These are phyloP conservation scores for Alternaria novae-zelandiae DNA, from an alignment of 2,329 filamentous ascomycete species.

Conservation along the genomic window DNA sequence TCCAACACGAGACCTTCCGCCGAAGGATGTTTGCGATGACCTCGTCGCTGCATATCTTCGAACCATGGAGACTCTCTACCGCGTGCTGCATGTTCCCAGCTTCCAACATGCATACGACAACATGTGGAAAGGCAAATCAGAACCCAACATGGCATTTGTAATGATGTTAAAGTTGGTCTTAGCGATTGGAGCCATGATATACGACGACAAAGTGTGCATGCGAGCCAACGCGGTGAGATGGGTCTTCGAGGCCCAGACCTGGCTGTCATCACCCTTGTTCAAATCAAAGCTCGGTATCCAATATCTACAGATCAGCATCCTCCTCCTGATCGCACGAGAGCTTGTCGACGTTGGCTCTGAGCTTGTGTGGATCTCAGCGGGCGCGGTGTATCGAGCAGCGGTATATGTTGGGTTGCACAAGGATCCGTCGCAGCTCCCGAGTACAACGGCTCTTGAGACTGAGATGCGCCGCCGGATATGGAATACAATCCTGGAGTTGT, in stretches of 20 bases:
- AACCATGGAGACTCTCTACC: slow-evolving; percentile 56
- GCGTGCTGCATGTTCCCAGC: slow-evolving; percentile 60
- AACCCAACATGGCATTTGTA: slow-evolving; percentile 55
- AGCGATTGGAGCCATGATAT: slow-evolving; percentile 61
- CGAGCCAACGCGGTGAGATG: slow-evolving; percentile 60
- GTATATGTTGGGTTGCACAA: slow-evolving; percentile 52
- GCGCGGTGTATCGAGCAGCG: slow-evolving; percentile 47
- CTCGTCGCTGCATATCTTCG: slow-evolving; percentile 59
- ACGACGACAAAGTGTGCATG: slow-evolving; percentile 60
- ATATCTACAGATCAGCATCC: slow-evolving; percentile 56
- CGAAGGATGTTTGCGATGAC: slow-evolving; percentile 53
- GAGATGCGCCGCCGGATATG: slow-evolving; percentile 43
- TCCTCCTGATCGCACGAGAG: slow-evolving; percentile 50
- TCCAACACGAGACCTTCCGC: slow-evolving; percentile 55
- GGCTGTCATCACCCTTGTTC: slow-evolving; percentile 60
- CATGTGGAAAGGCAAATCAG: slow-evolving; percentile 52
- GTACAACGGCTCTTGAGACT: slow-evolving; percentile 23
- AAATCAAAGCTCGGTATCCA: slow-evolving; percentile 60
- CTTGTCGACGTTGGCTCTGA: slow-evolving; percentile 42
- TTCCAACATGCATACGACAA: slow-evolving; percentile 59
- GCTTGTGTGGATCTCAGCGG: slow-evolving; percentile 49
- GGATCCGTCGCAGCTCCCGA: slow-evolving; percentile 45
- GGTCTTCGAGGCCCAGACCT: slow-evolving; percentile 65
- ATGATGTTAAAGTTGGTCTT: slow-evolving; percentile 65
- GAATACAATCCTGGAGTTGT: slow-evolving; percentile 48